Conservation (phyloP, 1,284 basidiomycete genomes). For the Salmacisia buchloeana region DNA sequence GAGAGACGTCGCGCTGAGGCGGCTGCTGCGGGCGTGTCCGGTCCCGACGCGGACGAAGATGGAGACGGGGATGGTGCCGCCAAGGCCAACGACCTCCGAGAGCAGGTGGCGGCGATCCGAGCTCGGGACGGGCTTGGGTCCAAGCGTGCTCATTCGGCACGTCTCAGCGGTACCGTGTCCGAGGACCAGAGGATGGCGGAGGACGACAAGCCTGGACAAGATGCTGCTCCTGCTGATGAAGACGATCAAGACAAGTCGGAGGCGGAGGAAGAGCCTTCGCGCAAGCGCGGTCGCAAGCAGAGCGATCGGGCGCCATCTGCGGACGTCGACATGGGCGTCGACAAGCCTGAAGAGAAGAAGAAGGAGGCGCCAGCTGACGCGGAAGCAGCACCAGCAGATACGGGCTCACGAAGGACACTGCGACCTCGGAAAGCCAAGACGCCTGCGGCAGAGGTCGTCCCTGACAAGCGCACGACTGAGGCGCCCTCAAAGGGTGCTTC, state of each 20-base stretch:
- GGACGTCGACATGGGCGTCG: constrained; percentile 21
- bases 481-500: background rate
- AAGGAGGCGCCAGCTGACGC: constrained; percentile 11
- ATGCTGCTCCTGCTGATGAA: background rate
- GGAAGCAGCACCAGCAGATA: constrained; percentile 8
- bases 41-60: too few relatives aligned
- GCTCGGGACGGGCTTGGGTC: background rate
- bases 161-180: background rate
- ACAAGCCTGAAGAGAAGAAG: too few relatives aligned
- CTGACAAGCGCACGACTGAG: background rate
- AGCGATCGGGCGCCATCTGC: constrained; percentile 18
- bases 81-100: background rate
- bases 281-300: constrained; percentile 15
- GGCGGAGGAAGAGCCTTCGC: constrained; percentile 16
- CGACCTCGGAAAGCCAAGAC: background rate
- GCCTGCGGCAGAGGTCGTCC: background rate
- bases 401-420: background rate
- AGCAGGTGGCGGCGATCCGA: background rate
- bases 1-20: background rate
- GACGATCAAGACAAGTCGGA: background rate
- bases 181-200: constrained; percentile 8
- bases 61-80: too few relatives aligned
- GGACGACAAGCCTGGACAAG: background rate
- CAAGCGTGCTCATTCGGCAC: too few relatives aligned
- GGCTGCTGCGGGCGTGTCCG: too few relatives aligned